Percentiles rank a stretch among this genome's conserved stretches.
Evolutionary conservation across 306 rosid species (phyloP).

Genomic region (Astragalus membranaceus): DNA sequence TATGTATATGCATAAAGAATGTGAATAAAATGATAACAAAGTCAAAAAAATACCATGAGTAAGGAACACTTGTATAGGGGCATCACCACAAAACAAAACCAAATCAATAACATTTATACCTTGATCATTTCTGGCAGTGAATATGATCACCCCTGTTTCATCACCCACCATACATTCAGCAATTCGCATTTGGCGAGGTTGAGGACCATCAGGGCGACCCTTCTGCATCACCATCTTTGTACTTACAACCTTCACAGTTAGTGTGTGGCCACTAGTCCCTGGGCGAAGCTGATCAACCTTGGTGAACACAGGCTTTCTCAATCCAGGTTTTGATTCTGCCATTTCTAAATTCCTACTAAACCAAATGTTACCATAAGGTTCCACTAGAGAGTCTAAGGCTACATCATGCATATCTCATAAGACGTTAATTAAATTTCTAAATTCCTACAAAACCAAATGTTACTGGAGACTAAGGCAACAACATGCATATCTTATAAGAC

Average conservation of each 20-base stretch:
- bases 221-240: constrained; percentile 89
- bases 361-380: background rate
- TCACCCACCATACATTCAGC: constrained; percentile 95
- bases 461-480: background rate
- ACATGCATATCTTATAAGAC: background rate
- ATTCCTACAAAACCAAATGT: constrained; percentile 19
- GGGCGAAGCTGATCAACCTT: constrained; percentile 90
- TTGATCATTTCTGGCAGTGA: constrained; percentile 92
- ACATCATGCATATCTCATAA: background rate
- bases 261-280: constrained; percentile 76
- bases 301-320: constrained; percentile 90
- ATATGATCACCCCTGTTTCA: constrained; percentile 85
- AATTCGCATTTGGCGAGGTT: constrained; percentile 89
- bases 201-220: constrained; percentile 87
- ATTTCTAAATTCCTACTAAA: constrained; percentile 33
- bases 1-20: background rate
- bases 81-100: background rate
- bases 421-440: constrained; percentile 17
- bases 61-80: background rate
- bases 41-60: background rate
- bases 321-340: constrained; percentile 81
- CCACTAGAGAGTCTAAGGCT: background rate
- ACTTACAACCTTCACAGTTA: constrained; percentile 55
- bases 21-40: background rate
- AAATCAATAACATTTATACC: constrained; percentile 35